Evolutionary conservation across 2,329 filamentous ascomycete species (phyloP).

Genomic region (Fusarium agapanthi): DNA sequence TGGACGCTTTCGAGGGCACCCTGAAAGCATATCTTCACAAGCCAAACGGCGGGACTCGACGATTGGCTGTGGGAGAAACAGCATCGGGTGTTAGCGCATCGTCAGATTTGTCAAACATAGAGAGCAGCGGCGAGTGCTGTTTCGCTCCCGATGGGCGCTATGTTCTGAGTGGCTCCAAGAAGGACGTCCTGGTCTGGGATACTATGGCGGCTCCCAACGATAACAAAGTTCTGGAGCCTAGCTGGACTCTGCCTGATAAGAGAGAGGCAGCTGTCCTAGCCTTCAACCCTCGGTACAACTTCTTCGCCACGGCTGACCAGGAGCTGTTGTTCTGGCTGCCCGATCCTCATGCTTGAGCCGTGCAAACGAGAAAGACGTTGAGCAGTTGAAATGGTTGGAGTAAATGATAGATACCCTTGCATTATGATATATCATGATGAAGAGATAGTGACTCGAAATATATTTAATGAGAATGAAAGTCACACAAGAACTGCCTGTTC

Average conservation of each 20-base stretch:
- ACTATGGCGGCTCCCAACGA: constrained; percentile 65
- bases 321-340: constrained; percentile 84
- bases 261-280: constrained; percentile 78
- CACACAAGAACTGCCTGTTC: background rate
- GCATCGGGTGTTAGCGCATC: constrained; percentile 49
- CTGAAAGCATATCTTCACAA: constrained; percentile 77
- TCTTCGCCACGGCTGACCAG: constrained; percentile 88
- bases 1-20: constrained; percentile 90
- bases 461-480: background rate
- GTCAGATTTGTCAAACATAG: constrained; percentile 50
- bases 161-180: constrained; percentile 79
- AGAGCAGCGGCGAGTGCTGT: constrained; percentile 80
- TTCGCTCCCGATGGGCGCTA: constrained; percentile 91
- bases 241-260: constrained; percentile 70
- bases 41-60: constrained; percentile 62
- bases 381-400: background rate
- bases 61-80: constrained; percentile 63
- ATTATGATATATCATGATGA: background rate
- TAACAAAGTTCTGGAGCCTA: constrained; percentile 69
- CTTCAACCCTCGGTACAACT: constrained; percentile 91
- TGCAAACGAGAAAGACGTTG: background rate
- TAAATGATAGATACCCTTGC: constrained; percentile 28
- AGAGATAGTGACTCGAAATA: background rate
- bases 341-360: constrained; percentile 64
- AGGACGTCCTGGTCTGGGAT: constrained; percentile 89